phyloP scores from a whole-genome alignment of 176 grass and related monocot species.

The Panicum miliaceum region DNA sequence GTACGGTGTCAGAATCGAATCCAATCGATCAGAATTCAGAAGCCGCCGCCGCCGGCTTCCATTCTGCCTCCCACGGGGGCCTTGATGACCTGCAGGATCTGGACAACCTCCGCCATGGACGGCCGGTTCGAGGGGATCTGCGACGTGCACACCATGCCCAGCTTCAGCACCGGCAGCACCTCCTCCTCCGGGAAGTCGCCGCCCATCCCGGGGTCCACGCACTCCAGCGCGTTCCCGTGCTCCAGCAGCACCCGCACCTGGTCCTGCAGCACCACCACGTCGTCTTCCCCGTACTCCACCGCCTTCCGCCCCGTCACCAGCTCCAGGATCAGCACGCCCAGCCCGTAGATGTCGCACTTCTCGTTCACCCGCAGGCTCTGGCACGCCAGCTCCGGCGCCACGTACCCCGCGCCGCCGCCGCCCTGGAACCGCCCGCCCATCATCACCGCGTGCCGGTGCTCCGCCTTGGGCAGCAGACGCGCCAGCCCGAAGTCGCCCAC shows the following conservation, averaged over 20 bases:
- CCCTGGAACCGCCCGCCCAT: conserved; percentile 50
- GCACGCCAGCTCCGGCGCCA: conserved; percentile 90
- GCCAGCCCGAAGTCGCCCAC: conserved; percentile 88
- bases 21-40: not conserved
- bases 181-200: conserved; percentile 85
- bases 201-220: conserved; percentile 66
- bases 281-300: conserved; percentile 80
- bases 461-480: conserved; percentile 56
- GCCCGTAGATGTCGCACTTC: conserved; percentile 97
- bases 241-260: conserved; percentile 69
- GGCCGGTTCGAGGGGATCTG: conserved; percentile 91
- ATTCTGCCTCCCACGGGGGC: conserved; percentile 61
- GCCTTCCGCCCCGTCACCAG: conserved; percentile 71
- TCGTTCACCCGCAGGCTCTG: conserved; percentile 88
- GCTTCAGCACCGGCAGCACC: conserved; percentile 91
- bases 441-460: conserved; percentile 50
- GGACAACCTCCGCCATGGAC: conserved; percentile 93
- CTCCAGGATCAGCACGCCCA: conserved; percentile 89
- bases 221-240: conserved; percentile 67
- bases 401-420: conserved; percentile 62
- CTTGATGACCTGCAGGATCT: conserved; percentile 96
- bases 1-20: conserved; percentile 44
- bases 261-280: conserved; percentile 81
- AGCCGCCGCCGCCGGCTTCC: conserved; percentile 13
- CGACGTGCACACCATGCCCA: conserved; percentile 92